Percentiles rank a stretch among this genome's conserved stretches.
phyloP scores from a whole-genome alignment of 305 asterid genomes.

The Nicotiana rustica region DNA sequence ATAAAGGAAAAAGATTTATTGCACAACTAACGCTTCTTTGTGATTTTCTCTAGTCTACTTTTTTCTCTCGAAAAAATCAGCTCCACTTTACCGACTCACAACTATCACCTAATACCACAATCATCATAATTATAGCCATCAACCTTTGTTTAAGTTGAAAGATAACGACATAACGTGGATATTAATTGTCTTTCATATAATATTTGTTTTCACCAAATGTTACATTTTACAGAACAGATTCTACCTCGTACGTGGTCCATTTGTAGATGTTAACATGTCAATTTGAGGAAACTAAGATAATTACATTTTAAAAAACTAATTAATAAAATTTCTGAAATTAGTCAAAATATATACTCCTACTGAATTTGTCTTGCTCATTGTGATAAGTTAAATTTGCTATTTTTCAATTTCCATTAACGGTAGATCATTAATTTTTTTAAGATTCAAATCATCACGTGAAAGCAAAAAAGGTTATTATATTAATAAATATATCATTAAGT shows the following conservation, averaged over 20 bases:
- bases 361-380: neutral
- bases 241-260: conserved; percentile 33
- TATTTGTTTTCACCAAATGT: neutral
- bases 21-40: conserved; percentile 25
- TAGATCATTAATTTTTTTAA: neutral
- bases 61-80: neutral
- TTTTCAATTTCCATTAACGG: neutral
- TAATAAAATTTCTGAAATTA: neutral
- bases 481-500: neutral
- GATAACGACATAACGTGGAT: conserved; percentile 30
- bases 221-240: neutral
- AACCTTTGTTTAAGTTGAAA: conserved; percentile 9
- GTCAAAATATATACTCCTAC: neutral
- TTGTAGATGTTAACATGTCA: conserved; percentile 17
- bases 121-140: conserved; percentile 9
- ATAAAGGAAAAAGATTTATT: neutral
- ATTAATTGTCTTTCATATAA: conserved; percentile 20
- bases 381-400: neutral
- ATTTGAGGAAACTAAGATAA: conserved; percentile 2
- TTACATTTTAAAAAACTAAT: neutral
- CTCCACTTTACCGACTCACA: neutral
- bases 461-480: neutral
- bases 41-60: conserved; percentile 11
- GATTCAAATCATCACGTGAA: neutral
- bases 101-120: conserved; percentile 30